Evolutionary conservation across 331 rosid genomes (phyloP), one percentile per base, ranked within the genome.

Genomic region (Stylosanthes scabra): DNA sequence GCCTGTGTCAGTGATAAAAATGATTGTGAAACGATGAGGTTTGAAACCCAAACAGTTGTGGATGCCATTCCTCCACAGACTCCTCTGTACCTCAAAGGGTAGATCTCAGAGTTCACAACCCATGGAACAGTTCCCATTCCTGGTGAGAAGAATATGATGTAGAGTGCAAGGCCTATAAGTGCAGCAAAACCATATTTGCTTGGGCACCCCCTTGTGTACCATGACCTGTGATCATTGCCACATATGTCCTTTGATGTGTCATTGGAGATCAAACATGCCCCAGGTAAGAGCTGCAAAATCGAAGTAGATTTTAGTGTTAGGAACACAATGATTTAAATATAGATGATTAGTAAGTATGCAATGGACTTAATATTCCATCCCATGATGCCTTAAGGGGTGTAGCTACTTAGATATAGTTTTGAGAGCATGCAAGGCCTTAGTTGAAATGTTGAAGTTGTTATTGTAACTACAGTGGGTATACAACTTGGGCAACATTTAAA

Each of bases 101-200:
- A 85, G 10, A 85, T 85, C 66, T 81, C 86, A 42, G 84, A 81
- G 34, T 85, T 85, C 7, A 85, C 75, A 63, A 82, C 84, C 89
- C 84, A 81, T 14, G 86, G 86, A 46, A 72, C 84, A 8, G 84
- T 72, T 50, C 86, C 86, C 89, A 79, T 85, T 9, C 89, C 89
- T 0, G 84, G 86, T 34, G 89, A 82, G 54, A 82, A 85, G 72
- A 46, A 82, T 9, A 82, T 52, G 34, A 82, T 85, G 86, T 85
- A 85, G 37, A 85, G 81, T 8, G 80, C 88, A 25, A 79, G 81
- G 11, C 83, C 84, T 6, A 69, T 13, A 9, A 85, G 59, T 1
- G 89, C 89, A 34, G 63, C 66, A 82, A 80, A 85, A 41, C 89
- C 89, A 44, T 2, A 75, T 16, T 68, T 82, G 82, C 84, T 85